Evolutionary conservation across 192 early-diverging fungal species (phyloP).

Genomic region (Paraglomus brasilianum): DNA sequence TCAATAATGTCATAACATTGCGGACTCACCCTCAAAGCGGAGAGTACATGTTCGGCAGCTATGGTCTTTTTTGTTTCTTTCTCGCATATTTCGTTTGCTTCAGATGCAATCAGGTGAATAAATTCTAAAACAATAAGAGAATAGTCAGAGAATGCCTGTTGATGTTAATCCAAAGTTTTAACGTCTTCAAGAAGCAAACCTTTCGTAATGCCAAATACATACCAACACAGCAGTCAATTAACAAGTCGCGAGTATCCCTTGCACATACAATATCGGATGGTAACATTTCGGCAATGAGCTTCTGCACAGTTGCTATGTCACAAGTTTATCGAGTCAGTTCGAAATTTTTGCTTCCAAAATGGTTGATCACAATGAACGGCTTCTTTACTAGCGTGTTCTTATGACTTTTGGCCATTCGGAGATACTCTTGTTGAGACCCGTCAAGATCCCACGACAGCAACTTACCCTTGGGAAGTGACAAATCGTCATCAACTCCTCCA

Average conservation of each 20-base stretch:
- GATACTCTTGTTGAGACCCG: background rate
- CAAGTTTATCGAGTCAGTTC: too few relatives aligned
- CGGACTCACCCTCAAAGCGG: slow-evolving; percentile 69
- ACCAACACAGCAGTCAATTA: slow-evolving; percentile 96
- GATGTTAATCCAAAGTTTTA: background rate
- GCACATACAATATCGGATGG: slow-evolving; percentile 86
- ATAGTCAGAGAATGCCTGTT: background rate
- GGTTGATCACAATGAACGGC: too few relatives aligned
- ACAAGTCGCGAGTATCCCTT: slow-evolving; percentile 93
- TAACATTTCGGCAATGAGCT: slow-evolving; percentile 96
- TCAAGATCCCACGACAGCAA: background rate
- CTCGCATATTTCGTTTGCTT: slow-evolving; percentile 96
- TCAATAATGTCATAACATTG: background rate
- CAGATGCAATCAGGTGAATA: slow-evolving; percentile 90
- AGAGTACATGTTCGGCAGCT: slow-evolving; percentile 91
- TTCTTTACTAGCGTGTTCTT: too few relatives aligned
- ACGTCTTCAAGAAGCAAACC: slow-evolving; percentile 1
- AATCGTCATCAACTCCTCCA: slow-evolving; percentile 68
- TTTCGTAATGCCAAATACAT: slow-evolving; percentile 30
- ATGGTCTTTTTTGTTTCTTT: slow-evolving; percentile 97
- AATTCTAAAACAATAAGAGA: slow-evolving; percentile 66
- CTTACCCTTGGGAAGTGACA: slow-evolving; percentile 82
- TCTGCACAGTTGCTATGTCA: slow-evolving; percentile 79
- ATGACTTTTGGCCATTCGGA: background rate
- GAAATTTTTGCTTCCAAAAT: too few relatives aligned